Conservation (phyloP, 352 stramenopile species). For the Pythium vanterpoolii region DNA sequence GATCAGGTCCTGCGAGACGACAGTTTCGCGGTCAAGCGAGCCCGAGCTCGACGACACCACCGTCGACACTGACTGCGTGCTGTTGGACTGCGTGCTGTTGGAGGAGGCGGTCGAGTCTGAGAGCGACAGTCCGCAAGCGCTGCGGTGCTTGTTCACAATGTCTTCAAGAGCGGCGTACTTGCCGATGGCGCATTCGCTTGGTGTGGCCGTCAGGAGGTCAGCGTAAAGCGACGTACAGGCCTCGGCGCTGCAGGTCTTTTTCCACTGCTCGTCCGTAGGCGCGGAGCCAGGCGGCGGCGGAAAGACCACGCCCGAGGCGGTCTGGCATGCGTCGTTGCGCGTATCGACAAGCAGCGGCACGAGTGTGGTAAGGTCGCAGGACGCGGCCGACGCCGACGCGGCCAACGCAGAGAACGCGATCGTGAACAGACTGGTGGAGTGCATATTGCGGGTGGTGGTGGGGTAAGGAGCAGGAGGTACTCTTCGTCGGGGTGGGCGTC, state of each 20-base stretch:
- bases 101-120: too few relatives aligned
- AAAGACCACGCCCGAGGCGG: slow-evolving; percentile 20
- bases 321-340: slow-evolving; percentile 22
- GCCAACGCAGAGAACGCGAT: background rate
- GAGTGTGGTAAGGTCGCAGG: slow-evolving; percentile 22
- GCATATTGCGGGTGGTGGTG: background rate
- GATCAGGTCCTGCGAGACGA: background rate
- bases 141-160: slow-evolving; percentile 18
- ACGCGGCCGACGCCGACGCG: background rate
- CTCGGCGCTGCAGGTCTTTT: slow-evolving; percentile 12
- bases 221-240: slow-evolving; percentile 12
- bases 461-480: background rate
- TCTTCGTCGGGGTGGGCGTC: slow-evolving; percentile 15
- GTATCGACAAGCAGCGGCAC: slow-evolving; percentile 21
- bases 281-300: slow-evolving; percentile 1
- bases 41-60: slow-evolving; percentile 1
- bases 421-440: background rate
- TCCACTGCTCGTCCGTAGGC: slow-evolving; percentile 6
- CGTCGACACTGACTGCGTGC: background rate
- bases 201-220: slow-evolving; percentile 8
- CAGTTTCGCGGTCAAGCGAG: background rate
- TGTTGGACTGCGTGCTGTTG: background rate
- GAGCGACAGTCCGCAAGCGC: slow-evolving; percentile 16
- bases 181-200: slow-evolving; percentile 21
- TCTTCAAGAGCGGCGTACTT: slow-evolving; percentile 12